Percentiles rank a stretch among this genome's conserved stretches.
These are phyloP conservation scores for Plasmodium gallinaceum DNA, from an alignment of 169 alveolate species.

Conservation along the genomic window DNA sequence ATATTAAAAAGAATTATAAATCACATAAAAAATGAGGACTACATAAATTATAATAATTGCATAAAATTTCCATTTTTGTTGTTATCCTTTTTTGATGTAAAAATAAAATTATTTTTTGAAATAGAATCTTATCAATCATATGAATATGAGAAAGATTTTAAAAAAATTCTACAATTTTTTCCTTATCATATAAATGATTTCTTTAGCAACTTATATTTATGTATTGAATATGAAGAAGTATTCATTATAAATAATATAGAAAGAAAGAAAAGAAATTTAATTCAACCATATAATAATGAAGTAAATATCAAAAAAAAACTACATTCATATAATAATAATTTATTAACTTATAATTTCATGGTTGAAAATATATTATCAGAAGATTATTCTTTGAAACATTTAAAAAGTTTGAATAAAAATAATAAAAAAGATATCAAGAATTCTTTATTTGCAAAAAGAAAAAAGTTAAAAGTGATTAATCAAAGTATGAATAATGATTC, in stretches of 20 bases:
- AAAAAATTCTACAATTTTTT: slow-evolving; percentile 10
- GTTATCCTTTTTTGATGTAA: slow-evolving; percentile 30
- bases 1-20: slow-evolving; percentile 64
- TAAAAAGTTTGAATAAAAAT: slow-evolving; percentile 35
- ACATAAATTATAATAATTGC: slow-evolving; percentile 62
- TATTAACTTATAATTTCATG: slow-evolving; percentile 57
- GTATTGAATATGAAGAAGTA: slow-evolving; percentile 62
- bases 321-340: not conserved
- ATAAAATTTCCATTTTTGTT: slow-evolving; percentile 48
- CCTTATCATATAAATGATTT: slow-evolving; percentile 41
- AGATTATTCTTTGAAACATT: slow-evolving; percentile 51
- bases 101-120: slow-evolving; percentile 37
- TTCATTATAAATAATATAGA: not conserved
- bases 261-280: not conserved
- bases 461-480: slow-evolving; percentile 23
- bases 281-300: not conserved
- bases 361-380: slow-evolving; percentile 50
- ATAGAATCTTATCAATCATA: slow-evolving; percentile 21
- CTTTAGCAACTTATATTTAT: slow-evolving; percentile 36
- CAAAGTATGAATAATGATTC: slow-evolving; percentile 32
- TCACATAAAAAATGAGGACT: slow-evolving; percentile 46
- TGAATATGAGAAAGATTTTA: slow-evolving; percentile 29
- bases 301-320: not conserved
- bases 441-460: slow-evolving; percentile 64
- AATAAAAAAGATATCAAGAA: slow-evolving; percentile 52